Evolutionary conservation across 2,329 filamentous ascomycete species (phyloP).

Genomic region (Trichoderma hamatum): DNA sequence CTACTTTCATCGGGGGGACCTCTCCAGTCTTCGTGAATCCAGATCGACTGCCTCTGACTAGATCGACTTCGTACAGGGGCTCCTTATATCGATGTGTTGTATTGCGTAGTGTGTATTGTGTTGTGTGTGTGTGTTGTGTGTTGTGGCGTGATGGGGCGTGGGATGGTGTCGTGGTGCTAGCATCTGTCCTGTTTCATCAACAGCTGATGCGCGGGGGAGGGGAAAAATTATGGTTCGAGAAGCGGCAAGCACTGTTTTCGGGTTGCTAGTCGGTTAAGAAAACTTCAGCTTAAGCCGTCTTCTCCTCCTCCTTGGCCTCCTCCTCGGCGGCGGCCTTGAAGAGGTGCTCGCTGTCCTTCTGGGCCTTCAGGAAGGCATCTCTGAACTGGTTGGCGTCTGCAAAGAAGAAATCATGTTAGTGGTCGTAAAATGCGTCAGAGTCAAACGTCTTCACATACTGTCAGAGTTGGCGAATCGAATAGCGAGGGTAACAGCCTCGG

Average conservation of each 20-base stretch:
- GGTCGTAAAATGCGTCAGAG: not conserved
- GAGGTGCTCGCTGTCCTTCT: slow-evolving; percentile 90
- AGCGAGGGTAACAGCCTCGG: slow-evolving; percentile 92
- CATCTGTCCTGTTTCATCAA: slow-evolving; percentile 12
- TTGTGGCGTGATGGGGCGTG: slow-evolving; percentile 18
- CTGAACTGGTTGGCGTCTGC: slow-evolving; percentile 96
- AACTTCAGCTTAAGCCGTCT: slow-evolving; percentile 32
- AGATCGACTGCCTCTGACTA: slow-evolving; percentile 17
- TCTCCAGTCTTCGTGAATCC: slow-evolving; percentile 25
- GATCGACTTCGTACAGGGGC: slow-evolving; percentile 13
- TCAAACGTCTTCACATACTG: slow-evolving; percentile 62
- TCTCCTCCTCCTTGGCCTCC: slow-evolving; percentile 31
- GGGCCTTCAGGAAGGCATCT: slow-evolving; percentile 94
- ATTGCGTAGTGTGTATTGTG: not conserved
- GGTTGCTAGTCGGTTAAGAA: not conserved
- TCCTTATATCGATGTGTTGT: slow-evolving; percentile 12
- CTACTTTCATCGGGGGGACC: not conserved
- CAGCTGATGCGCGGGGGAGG: slow-evolving; percentile 8
- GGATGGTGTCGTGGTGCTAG: not conserved
- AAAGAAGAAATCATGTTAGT: slow-evolving; percentile 7
- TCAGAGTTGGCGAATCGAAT: slow-evolving; percentile 98
- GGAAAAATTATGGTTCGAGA: slow-evolving; percentile 17
- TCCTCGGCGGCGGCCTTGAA: slow-evolving; percentile 58
- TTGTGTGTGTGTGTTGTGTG: slow-evolving; percentile 5
- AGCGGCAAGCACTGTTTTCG: slow-evolving; percentile 21